phyloP scores from a whole-genome alignment of 805 yeast genomes.

The Jamesozyma hellenica region DNA sequence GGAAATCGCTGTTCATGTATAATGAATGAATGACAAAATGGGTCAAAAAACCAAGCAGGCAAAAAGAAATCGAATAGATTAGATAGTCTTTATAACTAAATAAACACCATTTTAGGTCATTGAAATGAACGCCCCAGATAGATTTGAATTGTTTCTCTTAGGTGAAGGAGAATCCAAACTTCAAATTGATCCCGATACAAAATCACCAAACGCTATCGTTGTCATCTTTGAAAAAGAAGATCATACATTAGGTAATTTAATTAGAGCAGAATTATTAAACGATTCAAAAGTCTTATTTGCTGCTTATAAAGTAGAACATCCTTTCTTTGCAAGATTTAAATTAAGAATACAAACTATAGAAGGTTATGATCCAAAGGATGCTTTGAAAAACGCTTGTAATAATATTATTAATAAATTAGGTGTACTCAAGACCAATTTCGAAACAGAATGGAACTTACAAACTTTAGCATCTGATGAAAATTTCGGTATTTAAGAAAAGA shows the following conservation, averaged over 20 bases:
- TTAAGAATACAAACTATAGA: slow-evolving; percentile 94
- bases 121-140: slow-evolving; percentile 94
- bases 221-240: slow-evolving; percentile 94
- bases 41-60: no score
- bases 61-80: no score
- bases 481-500: slow-evolving; percentile 6
- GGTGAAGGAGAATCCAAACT: slow-evolving; percentile 98
- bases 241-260: slow-evolving; percentile 87
- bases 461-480: slow-evolving; percentile 48
- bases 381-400: slow-evolving; percentile 82
- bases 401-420: slow-evolving; percentile 71
- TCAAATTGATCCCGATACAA: slow-evolving; percentile 82
- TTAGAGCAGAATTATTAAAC: slow-evolving; percentile 74
- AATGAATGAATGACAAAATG: no score
- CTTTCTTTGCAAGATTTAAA: slow-evolving; percentile 88
- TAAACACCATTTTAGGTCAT: no score
- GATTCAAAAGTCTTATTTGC: slow-evolving; percentile 90
- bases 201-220: slow-evolving; percentile 89
- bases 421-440: slow-evolving; percentile 64
- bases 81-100: no score
- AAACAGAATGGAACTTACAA: slow-evolving; percentile 87
- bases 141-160: slow-evolving; percentile 89
- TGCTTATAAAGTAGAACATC: slow-evolving; percentile 97
- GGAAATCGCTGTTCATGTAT: no score
- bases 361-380: slow-evolving; percentile 84